Conservation (phyloP, 2,329 filamentous ascomycete genomes). For the Lachnellula suecica region DNA sequence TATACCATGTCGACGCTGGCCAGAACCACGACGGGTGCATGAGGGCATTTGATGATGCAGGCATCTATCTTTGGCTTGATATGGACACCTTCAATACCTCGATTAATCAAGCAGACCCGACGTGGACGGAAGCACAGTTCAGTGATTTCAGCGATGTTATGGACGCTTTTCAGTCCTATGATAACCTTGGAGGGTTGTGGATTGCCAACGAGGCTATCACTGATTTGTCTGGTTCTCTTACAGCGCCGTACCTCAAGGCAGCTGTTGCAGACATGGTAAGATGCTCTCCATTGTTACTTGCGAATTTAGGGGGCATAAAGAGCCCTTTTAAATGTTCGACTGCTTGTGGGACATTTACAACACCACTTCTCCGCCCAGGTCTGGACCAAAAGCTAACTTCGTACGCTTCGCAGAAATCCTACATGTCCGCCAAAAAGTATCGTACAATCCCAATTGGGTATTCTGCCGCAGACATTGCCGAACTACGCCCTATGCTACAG, state of each 20-base stretch:
- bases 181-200: conserved; percentile 77
- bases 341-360: no score
- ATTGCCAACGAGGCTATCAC: conserved; percentile 87
- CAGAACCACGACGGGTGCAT: conserved; percentile 78
- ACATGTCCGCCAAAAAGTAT: conserved; percentile 46
- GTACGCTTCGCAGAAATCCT: no score
- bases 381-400: no score
- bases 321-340: no score
- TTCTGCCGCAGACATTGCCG: conserved; percentile 64
- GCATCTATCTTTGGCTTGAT: conserved; percentile 84
- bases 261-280: conserved; percentile 56
- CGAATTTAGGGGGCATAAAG: no score
- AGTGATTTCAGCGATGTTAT: conserved; percentile 65
- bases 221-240: conserved; percentile 46
- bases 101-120: conserved; percentile 58
- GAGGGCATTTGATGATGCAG: conserved; percentile 72
- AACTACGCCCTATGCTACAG: conserved; percentile 67
- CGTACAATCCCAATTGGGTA: conserved; percentile 56
- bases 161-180: conserved; percentile 64
- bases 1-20: conserved; percentile 78
- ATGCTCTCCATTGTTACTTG: no score
- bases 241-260: conserved; percentile 57
- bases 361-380: no score
- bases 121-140: conserved; percentile 73
- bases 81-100: conserved; percentile 73